phyloP scores from a whole-genome alignment of 495 filamentous ascomycete species.

The Penicillium canariense region DNA sequence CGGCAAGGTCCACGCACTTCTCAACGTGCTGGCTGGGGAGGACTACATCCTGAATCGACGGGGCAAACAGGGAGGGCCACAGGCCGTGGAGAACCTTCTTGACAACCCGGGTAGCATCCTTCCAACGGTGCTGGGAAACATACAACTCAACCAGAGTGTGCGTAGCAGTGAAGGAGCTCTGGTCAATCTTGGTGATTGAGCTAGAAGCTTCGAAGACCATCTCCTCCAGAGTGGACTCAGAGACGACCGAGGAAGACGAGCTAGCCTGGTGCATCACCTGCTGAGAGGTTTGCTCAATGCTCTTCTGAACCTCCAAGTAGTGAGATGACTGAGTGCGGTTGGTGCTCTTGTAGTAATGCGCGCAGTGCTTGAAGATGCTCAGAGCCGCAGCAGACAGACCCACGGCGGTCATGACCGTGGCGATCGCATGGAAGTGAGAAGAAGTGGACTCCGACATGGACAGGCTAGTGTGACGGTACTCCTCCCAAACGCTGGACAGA shows the following conservation, averaged over 20 bases:
- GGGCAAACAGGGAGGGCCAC: constrained; percentile 36
- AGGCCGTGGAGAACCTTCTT: constrained; percentile 34
- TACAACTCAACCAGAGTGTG: constrained; percentile 30
- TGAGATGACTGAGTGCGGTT: constrained; percentile 27
- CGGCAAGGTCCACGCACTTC: constrained; percentile 29
- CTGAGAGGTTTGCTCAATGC: constrained; percentile 18
- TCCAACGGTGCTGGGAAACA: constrained; percentile 37
- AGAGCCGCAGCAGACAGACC: constrained; percentile 31
- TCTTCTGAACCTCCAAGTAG: constrained; percentile 32
- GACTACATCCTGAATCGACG: constrained; percentile 31
- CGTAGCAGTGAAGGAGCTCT: constrained; percentile 31
- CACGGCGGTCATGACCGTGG: constrained; percentile 35
- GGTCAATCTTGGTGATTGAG: constrained; percentile 22
- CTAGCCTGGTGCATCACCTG: constrained; percentile 30
- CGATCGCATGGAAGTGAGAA: constrained; percentile 32
- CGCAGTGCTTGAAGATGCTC: constrained; percentile 34
- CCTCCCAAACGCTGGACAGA: constrained; percentile 37
- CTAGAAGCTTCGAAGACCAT: constrained; percentile 33
- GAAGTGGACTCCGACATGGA: constrained; percentile 25
- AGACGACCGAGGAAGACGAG: constrained; percentile 23
- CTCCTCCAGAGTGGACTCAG: constrained; percentile 32
- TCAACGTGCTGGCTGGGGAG: constrained; percentile 29
- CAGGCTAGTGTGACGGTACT: constrained; percentile 27
- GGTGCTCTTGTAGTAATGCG: constrained; percentile 29
- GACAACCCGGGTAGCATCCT: constrained; percentile 34